Conservation (phyloP, 129 eudicot genomes). For the Flaveria sonorensis region DNA sequence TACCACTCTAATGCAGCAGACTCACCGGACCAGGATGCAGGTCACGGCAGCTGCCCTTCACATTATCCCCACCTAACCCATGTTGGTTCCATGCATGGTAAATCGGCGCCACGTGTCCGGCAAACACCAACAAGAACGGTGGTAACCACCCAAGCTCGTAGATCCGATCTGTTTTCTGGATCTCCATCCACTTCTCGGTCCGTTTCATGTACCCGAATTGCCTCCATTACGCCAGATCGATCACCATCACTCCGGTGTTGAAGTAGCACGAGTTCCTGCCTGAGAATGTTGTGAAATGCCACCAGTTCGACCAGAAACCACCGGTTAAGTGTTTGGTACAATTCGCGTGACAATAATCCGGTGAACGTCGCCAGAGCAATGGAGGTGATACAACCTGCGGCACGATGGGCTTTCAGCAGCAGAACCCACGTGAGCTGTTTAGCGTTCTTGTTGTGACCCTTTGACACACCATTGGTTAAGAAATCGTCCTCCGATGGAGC, state of each 20-base stretch:
- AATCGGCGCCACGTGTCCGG: conserved; percentile 90
- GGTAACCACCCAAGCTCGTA: conserved; percentile 95
- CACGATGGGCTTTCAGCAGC: conserved; percentile 81
- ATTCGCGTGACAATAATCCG: conserved; percentile 97
- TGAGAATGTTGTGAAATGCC: conserved; percentile 46
- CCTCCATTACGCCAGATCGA: conserved; percentile 80
- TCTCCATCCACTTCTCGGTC: conserved; percentile 94
- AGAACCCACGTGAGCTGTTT: conserved; percentile 97
- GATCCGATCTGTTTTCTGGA: conserved; percentile 75
- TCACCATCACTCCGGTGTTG: too few species aligned
- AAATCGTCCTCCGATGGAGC: conserved; percentile 61
- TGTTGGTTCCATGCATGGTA: conserved; percentile 97
- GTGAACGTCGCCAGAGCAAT: conserved; percentile 73
- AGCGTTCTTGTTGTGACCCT: conserved; percentile 72
- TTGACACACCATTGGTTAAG: conserved; percentile 40
- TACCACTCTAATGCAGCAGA: conserved; percentile 87
- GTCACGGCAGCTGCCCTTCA: conserved; percentile 84
- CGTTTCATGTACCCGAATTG: conserved; percentile 68
- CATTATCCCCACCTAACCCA: conserved; percentile 98
- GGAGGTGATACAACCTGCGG: conserved; percentile 91
- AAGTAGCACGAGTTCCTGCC: conserved; percentile 68
- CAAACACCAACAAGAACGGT: conserved; percentile 86
- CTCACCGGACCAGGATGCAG: conserved; percentile 95
- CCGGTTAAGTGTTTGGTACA: conserved; percentile 80
- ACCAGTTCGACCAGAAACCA: conserved; percentile 57